phyloP scores from a whole-genome alignment of 352 stramenopile genomes.

The Aphanomyces euteiches region DNA sequence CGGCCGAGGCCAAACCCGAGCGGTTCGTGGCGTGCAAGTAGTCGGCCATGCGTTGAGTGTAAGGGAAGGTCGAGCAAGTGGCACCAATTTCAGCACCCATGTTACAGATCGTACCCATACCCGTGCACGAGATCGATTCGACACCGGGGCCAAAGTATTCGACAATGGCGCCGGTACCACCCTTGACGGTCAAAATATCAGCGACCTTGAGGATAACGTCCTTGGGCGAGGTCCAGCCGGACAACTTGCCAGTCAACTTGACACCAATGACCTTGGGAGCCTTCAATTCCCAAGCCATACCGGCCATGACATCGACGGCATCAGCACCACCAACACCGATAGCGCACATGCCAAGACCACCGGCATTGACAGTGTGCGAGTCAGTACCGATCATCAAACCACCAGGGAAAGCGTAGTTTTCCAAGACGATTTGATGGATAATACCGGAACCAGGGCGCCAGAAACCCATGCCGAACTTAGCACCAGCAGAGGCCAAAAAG shows the following conservation, averaged over 20 bases:
- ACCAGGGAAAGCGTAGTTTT: constrained; percentile 94
- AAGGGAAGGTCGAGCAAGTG: constrained; percentile 92
- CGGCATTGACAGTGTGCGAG: constrained; percentile 92
- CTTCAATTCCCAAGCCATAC: constrained; percentile 94
- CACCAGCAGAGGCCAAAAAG: constrained; percentile 87
- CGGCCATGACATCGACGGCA: constrained; percentile 91
- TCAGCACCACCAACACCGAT: constrained; percentile 91
- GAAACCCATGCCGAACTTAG: constrained; percentile 93
- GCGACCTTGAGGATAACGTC: constrained; percentile 94
- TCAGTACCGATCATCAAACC: constrained; percentile 94
- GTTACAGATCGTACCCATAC: constrained; percentile 94
- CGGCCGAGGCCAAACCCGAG: constrained; percentile 84
- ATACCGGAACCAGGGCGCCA: constrained; percentile 92
- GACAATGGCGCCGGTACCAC: constrained; percentile 89
- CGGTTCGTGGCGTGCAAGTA: constrained; percentile 89
- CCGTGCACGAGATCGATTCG: constrained; percentile 91
- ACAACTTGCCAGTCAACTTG: constrained; percentile 90
- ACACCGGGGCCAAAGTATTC: constrained; percentile 93
- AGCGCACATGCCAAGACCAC: constrained; percentile 91
- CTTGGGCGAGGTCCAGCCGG: constrained; percentile 91
- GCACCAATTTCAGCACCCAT: constrained; percentile 93
- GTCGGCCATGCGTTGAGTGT: constrained; percentile 89
- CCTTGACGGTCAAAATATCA: constrained; percentile 92
- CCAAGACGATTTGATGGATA: constrained; percentile 93
- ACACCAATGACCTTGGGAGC: constrained; percentile 93